phyloP scores from a whole-genome alignment of 768 basidiomycete genomes.

The Austroboletus festivus region DNA sequence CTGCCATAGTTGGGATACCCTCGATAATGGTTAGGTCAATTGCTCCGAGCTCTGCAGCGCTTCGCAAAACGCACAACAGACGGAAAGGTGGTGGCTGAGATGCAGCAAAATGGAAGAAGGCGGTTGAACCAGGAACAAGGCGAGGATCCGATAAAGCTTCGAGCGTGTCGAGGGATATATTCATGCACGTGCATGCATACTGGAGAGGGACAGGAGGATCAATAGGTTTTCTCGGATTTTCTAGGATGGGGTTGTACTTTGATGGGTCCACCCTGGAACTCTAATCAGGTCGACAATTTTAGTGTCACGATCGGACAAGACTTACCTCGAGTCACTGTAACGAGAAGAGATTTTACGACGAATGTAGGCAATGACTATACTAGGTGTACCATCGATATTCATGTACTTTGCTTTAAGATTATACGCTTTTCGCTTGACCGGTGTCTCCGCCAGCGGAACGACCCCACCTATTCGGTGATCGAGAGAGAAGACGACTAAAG shows the following conservation, averaged over 20 bases:
- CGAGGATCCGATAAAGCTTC: conserved; percentile 45
- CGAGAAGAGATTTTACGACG: conserved; percentile 34
- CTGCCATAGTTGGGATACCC: conserved; percentile 39
- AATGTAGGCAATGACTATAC: conserved; percentile 56
- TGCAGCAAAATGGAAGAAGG: conserved; percentile 36
- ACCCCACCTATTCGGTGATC: conserved; percentile 47
- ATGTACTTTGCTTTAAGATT: conserved; percentile 61
- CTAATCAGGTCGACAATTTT: conserved; percentile 1
- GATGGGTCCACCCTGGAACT: conserved; percentile 29
- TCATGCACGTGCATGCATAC: conserved; percentile 45
- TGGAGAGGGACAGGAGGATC: conserved; percentile 43
- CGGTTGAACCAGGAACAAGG: conserved; percentile 35
- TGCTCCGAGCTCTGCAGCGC: conserved; percentile 35
- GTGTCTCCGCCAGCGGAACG: conserved; percentile 47
- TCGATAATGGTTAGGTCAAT: conserved; percentile 44
- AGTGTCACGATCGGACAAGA: not conserved
- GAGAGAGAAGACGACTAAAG: conserved; percentile 51
- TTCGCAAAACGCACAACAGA: conserved; percentile 36
- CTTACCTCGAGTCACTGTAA: conserved; percentile 16
- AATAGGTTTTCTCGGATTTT: conserved; percentile 35
- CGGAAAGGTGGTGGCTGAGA: conserved; percentile 41
- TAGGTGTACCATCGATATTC: conserved; percentile 39
- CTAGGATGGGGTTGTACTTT: conserved; percentile 29
- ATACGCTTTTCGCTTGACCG: conserved; percentile 51
- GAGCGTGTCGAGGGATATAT: conserved; percentile 40